Evolutionary conservation across 805 yeast species (phyloP), one percentile per base, ranked within the genome.

Genomic region (Metschnikowia peoriensis): DNA sequence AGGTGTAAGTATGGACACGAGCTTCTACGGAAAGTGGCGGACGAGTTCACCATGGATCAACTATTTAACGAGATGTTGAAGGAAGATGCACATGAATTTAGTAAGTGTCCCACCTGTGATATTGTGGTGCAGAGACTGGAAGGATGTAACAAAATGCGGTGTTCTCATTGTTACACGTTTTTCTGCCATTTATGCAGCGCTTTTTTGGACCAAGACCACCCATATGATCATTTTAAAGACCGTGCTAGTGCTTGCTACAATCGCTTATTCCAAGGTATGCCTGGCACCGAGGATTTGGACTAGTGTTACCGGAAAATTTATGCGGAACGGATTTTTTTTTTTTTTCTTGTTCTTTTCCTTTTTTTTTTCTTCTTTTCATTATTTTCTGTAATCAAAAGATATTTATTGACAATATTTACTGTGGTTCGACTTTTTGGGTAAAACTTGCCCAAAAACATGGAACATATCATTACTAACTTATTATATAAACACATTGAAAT

Each of bases 81-180:
- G 11, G 71, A 73, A 9, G 75, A 71, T n/a, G 70, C 70, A 1
- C 69, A 74, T 1, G 76, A 75, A 32, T 65, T 79, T 49, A 73
- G 71, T 17, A 64, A 71, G 48, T 84, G 88, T 56, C 88, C 89
- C 0, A 63, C 65, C 4, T 84, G 88, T 60, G 63, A 65, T 14
- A 60, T 76, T 1, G 76, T 76, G 7, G 76, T 82, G 6, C 81
- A 82, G 53, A 75, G 81, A 52, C 68, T 76, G 27, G 87, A 83
- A 57, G 89, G 88, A 6, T 84, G 88, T 63, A 84, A 83, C 60
- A 82, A 81, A 59, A 82, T 84, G 85, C 72, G 70, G 38, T 84
- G 89, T 59, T 56, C 71, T 0, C 66, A 74, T 6, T 84, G 89
- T 55, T 56, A 59, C 5, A 68, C 77, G 0, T 59, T 65, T 41